Conservation (phyloP, 1,139 yeast species). For the Nadsonia commutata region DNA sequence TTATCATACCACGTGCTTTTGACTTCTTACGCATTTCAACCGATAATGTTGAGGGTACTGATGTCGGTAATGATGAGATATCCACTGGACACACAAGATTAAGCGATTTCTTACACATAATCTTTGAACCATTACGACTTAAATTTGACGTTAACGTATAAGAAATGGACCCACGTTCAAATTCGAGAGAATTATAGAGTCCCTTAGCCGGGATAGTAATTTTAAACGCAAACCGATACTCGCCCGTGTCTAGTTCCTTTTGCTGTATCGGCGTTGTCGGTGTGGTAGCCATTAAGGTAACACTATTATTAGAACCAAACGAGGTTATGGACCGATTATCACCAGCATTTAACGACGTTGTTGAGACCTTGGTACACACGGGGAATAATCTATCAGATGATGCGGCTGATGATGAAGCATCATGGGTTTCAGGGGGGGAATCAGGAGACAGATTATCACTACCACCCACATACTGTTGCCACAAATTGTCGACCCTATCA, state of each 20-base stretch:
- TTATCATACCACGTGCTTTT: conserved; percentile 18
- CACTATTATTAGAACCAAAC: background rate
- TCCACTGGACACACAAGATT: conserved; percentile 61
- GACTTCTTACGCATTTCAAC: conserved; percentile 32
- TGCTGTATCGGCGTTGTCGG: background rate
- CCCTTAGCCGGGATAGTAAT: conserved; percentile 61
- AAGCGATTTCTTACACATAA: conserved; percentile 29
- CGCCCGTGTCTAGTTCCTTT: conserved; percentile 54
- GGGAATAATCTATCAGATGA: too few relatives aligned
- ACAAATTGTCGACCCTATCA: conserved; percentile 44
- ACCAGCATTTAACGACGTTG: background rate
- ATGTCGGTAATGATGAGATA: conserved; percentile 47
- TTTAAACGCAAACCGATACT: conserved; percentile 75
- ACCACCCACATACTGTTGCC: conserved; percentile 33
- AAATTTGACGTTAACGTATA: conserved; percentile 50
- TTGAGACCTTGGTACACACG: background rate
- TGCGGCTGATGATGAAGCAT: background rate
- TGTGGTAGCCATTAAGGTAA: background rate
- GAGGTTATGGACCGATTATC: too few relatives aligned
- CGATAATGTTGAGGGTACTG: conserved; percentile 51
- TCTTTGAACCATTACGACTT: conserved; percentile 18
- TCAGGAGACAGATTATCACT: conserved; percentile 6
- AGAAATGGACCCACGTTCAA: conserved; percentile 73
- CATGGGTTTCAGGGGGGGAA: background rate
- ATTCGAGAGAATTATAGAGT: conserved; percentile 60